A percentile compares a stretch with the other conserved stretches of the same genome.
Conservation (phyloP, 371 early-diverging fungal genomes). For the Syncephalis fuscata region DNA sequence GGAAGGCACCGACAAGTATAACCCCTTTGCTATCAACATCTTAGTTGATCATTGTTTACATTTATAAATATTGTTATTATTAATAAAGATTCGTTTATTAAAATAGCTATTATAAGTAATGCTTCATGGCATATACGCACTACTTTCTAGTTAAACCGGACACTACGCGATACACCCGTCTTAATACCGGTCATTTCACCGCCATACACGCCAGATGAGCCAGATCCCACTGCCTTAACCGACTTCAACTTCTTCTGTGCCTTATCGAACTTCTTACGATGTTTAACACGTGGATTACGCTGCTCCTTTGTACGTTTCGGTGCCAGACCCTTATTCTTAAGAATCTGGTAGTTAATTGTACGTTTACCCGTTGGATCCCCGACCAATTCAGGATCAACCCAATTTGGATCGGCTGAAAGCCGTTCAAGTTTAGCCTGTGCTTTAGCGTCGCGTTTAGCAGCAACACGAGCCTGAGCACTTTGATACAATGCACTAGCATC, state of each 20-base stretch:
- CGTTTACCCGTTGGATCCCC: slow-evolving; percentile 37
- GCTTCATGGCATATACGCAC: too few species aligned
- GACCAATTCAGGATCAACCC: not conserved
- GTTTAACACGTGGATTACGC: slow-evolving; percentile 92
- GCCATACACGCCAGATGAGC: slow-evolving; percentile 52
- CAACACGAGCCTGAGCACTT: slow-evolving; percentile 12
- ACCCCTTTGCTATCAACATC: too few species aligned
- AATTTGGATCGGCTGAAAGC: slow-evolving; percentile 15
- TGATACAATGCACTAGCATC: slow-evolving; percentile 22
- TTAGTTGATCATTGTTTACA: too few species aligned
- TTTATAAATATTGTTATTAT: too few species aligned
- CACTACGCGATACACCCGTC: slow-evolving; percentile 58
- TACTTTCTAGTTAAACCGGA: slow-evolving; percentile 33
- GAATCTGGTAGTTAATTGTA: slow-evolving; percentile 66
- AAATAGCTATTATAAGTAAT: too few species aligned
- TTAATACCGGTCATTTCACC: slow-evolving; percentile 95
- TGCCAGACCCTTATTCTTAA: slow-evolving; percentile 91
- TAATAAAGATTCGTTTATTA: too few species aligned
- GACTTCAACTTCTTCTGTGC: slow-evolving; percentile 80
- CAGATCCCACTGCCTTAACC: slow-evolving; percentile 46
- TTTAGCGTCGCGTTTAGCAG: slow-evolving; percentile 15
- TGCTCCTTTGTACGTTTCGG: slow-evolving; percentile 86
- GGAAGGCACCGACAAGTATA: too few species aligned
- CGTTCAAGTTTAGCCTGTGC: slow-evolving; percentile 20
- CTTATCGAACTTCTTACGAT: slow-evolving; percentile 70